These are phyloP conservation scores for Boletus nobilissimus DNA, from an alignment of 1,284 basidiomycete species.

Conservation along the genomic window DNA sequence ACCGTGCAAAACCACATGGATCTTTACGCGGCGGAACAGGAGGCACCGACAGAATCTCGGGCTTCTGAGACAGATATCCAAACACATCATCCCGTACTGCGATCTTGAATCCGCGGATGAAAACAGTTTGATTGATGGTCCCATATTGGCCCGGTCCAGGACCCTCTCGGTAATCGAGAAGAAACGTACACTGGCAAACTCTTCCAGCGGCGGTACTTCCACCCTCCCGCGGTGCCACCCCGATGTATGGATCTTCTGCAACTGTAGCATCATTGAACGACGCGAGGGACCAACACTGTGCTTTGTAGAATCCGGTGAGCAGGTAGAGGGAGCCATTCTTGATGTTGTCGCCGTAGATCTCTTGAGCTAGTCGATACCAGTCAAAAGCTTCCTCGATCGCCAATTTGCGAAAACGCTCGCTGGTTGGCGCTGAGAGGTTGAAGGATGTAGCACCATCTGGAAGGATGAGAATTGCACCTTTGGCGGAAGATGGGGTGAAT, in stretches of 20 bases:
- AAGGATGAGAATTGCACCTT: conserved; percentile 24
- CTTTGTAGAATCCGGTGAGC: background rate
- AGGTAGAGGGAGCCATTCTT: background rate
- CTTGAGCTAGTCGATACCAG: background rate
- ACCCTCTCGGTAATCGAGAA: background rate
- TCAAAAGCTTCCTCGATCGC: background rate
- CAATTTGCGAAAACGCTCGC: background rate
- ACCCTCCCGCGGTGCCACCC: background rate
- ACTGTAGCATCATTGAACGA: background rate
- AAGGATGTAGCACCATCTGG: conserved; percentile 14
- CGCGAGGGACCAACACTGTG: background rate
- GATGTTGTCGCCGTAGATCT: background rate
- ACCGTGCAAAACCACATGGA: background rate
- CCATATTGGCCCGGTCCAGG: background rate
- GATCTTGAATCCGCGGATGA: conserved; percentile 27
- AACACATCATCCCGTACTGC: conserved; percentile 12
- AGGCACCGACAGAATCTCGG: background rate
- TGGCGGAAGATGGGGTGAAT: background rate
- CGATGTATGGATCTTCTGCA: background rate
- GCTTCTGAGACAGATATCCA: background rate
- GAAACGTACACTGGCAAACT: background rate
- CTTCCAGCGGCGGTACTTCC: background rate
- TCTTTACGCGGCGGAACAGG: background rate
- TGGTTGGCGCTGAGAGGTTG: background rate
- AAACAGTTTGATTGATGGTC: conserved; percentile 23